Evolutionary conservation across 129 eudicot genomes (phyloP).

Genomic region (Saussurea involucrata): DNA sequence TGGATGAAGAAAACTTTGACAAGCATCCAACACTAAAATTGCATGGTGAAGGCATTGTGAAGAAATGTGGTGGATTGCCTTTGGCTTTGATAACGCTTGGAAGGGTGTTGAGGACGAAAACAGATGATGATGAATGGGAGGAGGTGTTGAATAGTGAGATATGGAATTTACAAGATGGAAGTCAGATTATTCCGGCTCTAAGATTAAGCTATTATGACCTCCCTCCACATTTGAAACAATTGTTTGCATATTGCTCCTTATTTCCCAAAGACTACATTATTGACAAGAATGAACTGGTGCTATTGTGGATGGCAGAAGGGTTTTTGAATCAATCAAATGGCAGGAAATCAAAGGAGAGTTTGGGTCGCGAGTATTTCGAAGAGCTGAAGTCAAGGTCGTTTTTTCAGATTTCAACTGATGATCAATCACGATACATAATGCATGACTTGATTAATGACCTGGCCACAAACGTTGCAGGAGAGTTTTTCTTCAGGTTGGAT

Average conservation of each 20-base stretch:
- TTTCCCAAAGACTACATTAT: neutral
- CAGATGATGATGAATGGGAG: neutral
- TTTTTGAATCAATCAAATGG: neutral
- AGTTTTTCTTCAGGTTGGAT: constrained; percentile 16
- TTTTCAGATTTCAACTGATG: constrained; percentile 1
- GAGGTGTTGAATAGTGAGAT: neutral
- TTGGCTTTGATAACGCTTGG: neutral
- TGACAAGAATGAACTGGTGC: neutral
- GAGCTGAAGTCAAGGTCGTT: constrained; percentile 9
- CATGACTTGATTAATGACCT: constrained; percentile 33
- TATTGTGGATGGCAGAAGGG: neutral
- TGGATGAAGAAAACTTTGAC: neutral
- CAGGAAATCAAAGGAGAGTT: neutral
- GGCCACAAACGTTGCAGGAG: constrained; percentile 9
- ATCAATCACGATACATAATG: neutral
- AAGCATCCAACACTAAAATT: neutral
- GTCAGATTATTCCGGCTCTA: neutral
- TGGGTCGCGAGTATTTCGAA: constrained; percentile 4
- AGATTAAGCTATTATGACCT: neutral
- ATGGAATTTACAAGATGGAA: neutral
- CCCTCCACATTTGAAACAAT: neutral
- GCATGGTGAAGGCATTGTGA: neutral
- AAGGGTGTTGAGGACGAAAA: neutral
- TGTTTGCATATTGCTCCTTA: neutral
- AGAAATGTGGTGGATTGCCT: neutral